Evolutionary conservation across 2,329 filamentous ascomycete genomes (phyloP).

Genomic region (Lachnellula suecica): DNA sequence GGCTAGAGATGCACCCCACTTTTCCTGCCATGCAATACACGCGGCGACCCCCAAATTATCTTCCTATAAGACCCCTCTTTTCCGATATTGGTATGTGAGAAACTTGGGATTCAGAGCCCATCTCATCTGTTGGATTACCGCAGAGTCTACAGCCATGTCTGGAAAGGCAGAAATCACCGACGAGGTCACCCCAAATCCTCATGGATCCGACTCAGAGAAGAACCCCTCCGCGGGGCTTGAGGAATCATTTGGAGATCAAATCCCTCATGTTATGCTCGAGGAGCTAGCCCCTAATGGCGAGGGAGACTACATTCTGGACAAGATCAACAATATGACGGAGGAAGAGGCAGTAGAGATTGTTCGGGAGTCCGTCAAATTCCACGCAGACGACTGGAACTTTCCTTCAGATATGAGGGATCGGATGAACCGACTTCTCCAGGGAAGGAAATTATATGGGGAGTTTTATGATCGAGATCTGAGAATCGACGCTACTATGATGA

Average conservation of each 20-base stretch:
- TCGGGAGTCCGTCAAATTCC: conserved; percentile 38
- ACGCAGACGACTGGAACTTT: conserved; percentile 46
- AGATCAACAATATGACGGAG: conserved; percentile 42
- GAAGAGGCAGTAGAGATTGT: conserved; percentile 43
- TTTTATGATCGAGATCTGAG: conserved; percentile 42
- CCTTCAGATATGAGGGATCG: conserved; percentile 42
- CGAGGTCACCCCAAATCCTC: conserved; percentile 1
- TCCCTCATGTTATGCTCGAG: conserved; percentile 39
- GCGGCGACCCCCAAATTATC: not conserved
- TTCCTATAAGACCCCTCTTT: not conserved
- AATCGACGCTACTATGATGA: conserved; percentile 37
- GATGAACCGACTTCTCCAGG: conserved; percentile 39
- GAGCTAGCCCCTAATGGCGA: conserved; percentile 43
- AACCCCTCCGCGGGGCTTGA: conserved; percentile 8
- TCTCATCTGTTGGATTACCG: too few relatives aligned
- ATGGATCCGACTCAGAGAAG: conserved; percentile 32
- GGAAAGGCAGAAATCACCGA: conserved; percentile 11
- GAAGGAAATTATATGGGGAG: conserved; percentile 40
- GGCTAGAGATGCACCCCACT: not conserved
- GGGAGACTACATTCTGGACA: conserved; percentile 40
- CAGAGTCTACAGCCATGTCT: conserved; percentile 8
- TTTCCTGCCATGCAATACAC: not conserved
- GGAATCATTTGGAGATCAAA: conserved; percentile 35
- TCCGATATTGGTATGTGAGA: too few relatives aligned
- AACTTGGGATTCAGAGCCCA: too few relatives aligned